These are phyloP conservation scores for Lentinula aciculospora DNA, from an alignment of 768 basidiomycete species.

Conservation along the genomic window DNA sequence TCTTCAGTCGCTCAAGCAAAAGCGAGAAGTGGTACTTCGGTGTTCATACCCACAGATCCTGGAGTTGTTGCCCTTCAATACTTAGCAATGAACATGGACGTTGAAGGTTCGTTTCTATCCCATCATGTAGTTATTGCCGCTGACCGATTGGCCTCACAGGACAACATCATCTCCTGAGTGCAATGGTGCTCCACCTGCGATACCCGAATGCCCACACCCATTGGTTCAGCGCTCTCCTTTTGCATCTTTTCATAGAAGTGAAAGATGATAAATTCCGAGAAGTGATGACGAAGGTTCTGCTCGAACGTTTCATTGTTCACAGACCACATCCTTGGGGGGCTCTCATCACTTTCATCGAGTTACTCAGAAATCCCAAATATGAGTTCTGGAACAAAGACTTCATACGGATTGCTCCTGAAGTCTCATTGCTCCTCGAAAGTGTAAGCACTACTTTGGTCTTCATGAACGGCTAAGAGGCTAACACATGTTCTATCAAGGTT, in stretches of 20 bases:
- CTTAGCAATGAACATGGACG: conserved; percentile 77
- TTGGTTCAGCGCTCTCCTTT: conserved; percentile 91
- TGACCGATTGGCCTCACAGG: conserved; percentile 39
- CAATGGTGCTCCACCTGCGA: conserved; percentile 92
- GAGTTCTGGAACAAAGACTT: conserved; percentile 90
- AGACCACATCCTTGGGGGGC: conserved; percentile 97
- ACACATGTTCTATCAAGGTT: conserved; percentile 38
- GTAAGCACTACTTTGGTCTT: conserved; percentile 36
- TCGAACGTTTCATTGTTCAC: conserved; percentile 91
- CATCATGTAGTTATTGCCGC: not conserved
- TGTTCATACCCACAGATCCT: conserved; percentile 78
- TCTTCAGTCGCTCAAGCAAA: conserved; percentile 88
- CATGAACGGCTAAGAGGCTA: conserved; percentile 6
- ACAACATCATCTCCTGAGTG: conserved; percentile 89
- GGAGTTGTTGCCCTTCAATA: conserved; percentile 83
- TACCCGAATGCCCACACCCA: conserved; percentile 98
- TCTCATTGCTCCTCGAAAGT: conserved; percentile 78
- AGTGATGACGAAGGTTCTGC: conserved; percentile 80
- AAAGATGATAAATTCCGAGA: conserved; percentile 75
- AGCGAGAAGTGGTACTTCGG: conserved; percentile 72
- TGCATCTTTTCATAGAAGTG: conserved; percentile 82
- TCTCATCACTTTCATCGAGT: conserved; percentile 87
- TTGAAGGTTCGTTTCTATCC: conserved; percentile 64
- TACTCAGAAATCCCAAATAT: conserved; percentile 86
- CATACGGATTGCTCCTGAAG: conserved; percentile 79